phyloP scores from a whole-genome alignment of 495 filamentous ascomycete genomes.

The Penicillium samsonianum region DNA sequence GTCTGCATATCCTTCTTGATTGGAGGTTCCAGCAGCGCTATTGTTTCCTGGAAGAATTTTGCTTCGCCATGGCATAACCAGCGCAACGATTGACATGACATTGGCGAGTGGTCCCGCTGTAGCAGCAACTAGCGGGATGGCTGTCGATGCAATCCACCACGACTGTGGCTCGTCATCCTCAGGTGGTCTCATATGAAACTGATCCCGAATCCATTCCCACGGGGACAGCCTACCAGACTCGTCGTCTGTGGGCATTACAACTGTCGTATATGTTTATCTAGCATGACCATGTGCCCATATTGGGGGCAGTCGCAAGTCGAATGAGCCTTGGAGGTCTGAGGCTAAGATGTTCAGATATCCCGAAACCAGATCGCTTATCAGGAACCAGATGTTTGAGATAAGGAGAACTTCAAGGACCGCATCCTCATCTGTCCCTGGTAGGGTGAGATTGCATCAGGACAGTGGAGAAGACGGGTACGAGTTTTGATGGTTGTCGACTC shows the following conservation, averaged over 20 bases:
- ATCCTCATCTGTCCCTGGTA: not conserved
- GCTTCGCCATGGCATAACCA: slow-evolving; percentile 67
- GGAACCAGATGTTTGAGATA: not conserved
- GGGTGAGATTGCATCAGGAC: not conserved
- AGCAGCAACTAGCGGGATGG: slow-evolving; percentile 72
- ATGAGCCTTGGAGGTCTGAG: not conserved
- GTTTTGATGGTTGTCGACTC: not conserved
- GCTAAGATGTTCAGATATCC: not conserved
- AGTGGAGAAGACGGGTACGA: not conserved
- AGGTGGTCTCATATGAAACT: slow-evolving; percentile 45
- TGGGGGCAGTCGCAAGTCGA: not conserved
- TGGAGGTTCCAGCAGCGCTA: slow-evolving; percentile 36
- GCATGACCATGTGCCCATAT: slow-evolving; percentile 8
- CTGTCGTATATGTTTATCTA: slow-evolving; percentile 12
- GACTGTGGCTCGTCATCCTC: slow-evolving; percentile 54
- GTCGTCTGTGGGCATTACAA: slow-evolving; percentile 9
- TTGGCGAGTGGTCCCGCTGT: slow-evolving; percentile 73
- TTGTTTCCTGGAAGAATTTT: slow-evolving; percentile 32
- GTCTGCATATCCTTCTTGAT: slow-evolving; percentile 48
- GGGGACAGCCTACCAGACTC: slow-evolving; percentile 4
- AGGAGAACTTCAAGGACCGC: not conserved
- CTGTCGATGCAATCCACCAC: slow-evolving; percentile 82
- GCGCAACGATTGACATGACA: slow-evolving; percentile 71
- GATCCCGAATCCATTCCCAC: slow-evolving; percentile 23
- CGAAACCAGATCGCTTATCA: not conserved